These are phyloP conservation scores for Arabidopsis lyrata DNA, from an alignment of 441 rosid genomes.

Conservation along the genomic window DNA sequence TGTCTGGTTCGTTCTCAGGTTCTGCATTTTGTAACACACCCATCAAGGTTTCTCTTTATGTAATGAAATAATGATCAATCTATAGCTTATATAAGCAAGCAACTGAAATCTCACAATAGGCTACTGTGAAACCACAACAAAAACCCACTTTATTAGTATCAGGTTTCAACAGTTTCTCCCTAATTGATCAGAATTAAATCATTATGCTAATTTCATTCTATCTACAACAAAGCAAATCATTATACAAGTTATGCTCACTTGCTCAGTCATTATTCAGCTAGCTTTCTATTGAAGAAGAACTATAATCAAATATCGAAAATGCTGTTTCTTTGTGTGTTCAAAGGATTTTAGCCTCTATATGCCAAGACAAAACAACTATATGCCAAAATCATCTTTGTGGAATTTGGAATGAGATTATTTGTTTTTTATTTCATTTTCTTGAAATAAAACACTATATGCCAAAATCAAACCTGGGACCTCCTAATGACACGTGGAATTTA, in stretches of 20 bases:
- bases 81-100: neutral
- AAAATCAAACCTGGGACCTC: constrained; percentile 15
- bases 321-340: neutral
- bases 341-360: too few species aligned
- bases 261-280: neutral
- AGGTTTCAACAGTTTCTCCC: constrained; percentile 54
- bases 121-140: constrained; percentile 2
- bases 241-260: neutral
- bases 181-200: neutral
- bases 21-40: constrained; percentile 49
- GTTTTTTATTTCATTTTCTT: neutral
- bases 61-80: neutral
- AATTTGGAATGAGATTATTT: neutral
- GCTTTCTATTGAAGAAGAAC: neutral
- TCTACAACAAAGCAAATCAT: neutral
- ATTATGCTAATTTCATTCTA: neutral
- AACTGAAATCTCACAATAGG: neutral
- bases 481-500: constrained; percentile 24
- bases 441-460: constrained; percentile 15
- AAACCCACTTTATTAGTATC: constrained; percentile 23
- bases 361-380: too few species aligned
- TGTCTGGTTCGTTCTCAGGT: constrained; percentile 50
- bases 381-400: neutral
- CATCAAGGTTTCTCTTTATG: constrained; percentile 5
- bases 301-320: neutral